These are phyloP conservation scores for Penicillium occitanis DNA, from an alignment of 2,329 filamentous ascomycete species.

Conservation along the genomic window DNA sequence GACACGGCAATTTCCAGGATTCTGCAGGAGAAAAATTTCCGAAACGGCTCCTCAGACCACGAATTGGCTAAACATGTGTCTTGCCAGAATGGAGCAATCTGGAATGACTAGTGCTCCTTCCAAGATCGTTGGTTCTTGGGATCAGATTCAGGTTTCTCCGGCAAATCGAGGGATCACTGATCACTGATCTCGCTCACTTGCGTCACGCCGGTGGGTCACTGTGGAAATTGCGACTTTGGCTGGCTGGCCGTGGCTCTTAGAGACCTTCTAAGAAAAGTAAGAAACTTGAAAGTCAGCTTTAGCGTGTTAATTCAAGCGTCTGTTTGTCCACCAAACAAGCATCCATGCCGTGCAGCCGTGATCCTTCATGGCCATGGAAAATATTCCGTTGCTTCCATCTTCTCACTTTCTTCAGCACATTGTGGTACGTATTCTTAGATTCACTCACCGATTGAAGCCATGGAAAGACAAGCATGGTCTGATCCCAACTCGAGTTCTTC, in stretches of 20 bases:
- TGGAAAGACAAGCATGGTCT: not conserved
- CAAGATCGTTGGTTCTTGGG: not conserved
- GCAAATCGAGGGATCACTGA: not conserved
- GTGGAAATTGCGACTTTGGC: slow-evolving; percentile 15
- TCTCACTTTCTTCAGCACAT: not conserved
- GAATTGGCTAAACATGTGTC: not conserved
- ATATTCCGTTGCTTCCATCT: not conserved
- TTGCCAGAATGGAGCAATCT: not conserved
- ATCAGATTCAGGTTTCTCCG: slow-evolving; percentile 1
- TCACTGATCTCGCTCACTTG: slow-evolving; percentile 11
- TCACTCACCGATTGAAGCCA: not conserved
- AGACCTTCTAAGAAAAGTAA: not conserved
- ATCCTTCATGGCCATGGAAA: not conserved
- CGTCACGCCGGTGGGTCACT: slow-evolving; percentile 20
- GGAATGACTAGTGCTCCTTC: not conserved
- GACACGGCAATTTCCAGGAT: not conserved
- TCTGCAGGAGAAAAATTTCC: slow-evolving; percentile 11
- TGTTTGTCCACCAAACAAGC: not conserved
- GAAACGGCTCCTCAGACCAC: slow-evolving; percentile 13
- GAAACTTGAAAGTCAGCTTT: slow-evolving; percentile 1
- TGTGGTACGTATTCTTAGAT: not conserved
- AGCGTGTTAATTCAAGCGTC: not conserved
- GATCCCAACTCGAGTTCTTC: not conserved
- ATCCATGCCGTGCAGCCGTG: not conserved
- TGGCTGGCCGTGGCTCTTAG: not conserved